Conservation (phyloP, 75 land plant species). For the Chamaecyparis obtusa region DNA sequence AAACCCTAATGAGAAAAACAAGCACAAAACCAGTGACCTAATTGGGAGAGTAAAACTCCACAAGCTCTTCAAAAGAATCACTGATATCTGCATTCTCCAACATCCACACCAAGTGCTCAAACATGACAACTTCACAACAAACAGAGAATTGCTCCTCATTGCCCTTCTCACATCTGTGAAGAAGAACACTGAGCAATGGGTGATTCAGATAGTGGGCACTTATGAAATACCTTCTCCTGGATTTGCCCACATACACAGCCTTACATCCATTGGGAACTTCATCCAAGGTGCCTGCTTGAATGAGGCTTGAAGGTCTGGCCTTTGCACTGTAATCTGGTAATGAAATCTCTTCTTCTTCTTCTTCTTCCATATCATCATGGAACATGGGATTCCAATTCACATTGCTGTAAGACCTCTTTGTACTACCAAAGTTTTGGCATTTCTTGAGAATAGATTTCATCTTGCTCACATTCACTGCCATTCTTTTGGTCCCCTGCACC, state of each 20-base stretch:
- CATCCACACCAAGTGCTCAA: constrained; percentile 85
- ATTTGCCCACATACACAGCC: constrained; percentile 38
- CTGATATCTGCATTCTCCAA: constrained; percentile 53
- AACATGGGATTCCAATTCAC: not conserved
- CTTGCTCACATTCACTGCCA: not conserved
- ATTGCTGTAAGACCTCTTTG: constrained; percentile 1
- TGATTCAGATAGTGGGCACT: constrained; percentile 39
- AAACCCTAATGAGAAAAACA: too few relatives aligned
- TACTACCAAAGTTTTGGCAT: not conserved
- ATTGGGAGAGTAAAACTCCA: constrained; percentile 34
- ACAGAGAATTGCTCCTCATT: constrained; percentile 26
- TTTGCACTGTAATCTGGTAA: not conserved
- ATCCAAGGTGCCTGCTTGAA: not conserved
- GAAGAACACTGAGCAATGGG: constrained; percentile 40
- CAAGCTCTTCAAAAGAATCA: constrained; percentile 47
- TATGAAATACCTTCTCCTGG: constrained; percentile 41
- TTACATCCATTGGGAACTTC: constrained; percentile 3
- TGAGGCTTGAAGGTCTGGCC: not conserved
- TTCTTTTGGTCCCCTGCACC: not conserved
- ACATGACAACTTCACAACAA: constrained; percentile 76
- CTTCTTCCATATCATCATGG: not conserved
- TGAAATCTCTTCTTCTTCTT: not conserved
- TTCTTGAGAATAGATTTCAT: constrained; percentile 1
- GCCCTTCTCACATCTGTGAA: constrained; percentile 15
- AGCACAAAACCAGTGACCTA: not conserved